Percentiles rank a stretch among this genome's conserved stretches.
phyloP scores from a whole-genome alignment of 1,284 basidiomycete genomes.

The Sporisorium graminicola region DNA sequence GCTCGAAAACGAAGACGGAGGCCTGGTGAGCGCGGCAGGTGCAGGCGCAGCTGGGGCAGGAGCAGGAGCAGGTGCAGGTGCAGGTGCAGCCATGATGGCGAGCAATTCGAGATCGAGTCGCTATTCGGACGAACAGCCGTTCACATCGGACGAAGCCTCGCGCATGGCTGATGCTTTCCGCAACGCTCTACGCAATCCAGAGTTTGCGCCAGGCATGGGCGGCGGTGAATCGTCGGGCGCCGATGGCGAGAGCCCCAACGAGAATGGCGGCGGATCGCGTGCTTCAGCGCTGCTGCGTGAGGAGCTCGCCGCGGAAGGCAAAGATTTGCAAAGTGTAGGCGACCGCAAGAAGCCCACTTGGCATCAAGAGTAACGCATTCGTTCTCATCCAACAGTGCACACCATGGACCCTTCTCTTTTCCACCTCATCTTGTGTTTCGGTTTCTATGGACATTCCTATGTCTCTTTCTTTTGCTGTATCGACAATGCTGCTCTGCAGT shows the following conservation, averaged over 20 bases:
- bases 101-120: conserved; percentile 27
- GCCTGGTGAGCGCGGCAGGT: conserved; percentile 13
- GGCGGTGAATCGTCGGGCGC: conserved; percentile 30
- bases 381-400: background rate
- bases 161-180: conserved; percentile 61
- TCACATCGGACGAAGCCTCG: conserved; percentile 59
- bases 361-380: conserved; percentile 35
- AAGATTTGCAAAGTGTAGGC: conserved; percentile 46
- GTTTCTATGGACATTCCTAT: background rate
- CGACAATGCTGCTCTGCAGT: background rate
- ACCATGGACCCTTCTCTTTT: conserved; percentile 15
- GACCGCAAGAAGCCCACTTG: conserved; percentile 56
- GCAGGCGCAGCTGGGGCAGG: conserved; percentile 21
- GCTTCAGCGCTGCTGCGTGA: conserved; percentile 45
- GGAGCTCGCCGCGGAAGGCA: conserved; percentile 56
- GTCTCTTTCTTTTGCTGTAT: background rate
- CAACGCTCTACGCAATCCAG: conserved; percentile 54
- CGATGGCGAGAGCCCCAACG: conserved; percentile 42
- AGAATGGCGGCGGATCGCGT: conserved; percentile 19
- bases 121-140: conserved; percentile 46
- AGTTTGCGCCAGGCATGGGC: conserved; percentile 38
- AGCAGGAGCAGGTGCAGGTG: conserved; percentile 14
- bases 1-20: conserved; percentile 34
- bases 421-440: background rate
- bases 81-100: conserved; percentile 28